A percentile compares a stretch with the other conserved stretches of the same genome.
Conservation (phyloP, 345 rosid genomes). For the Barbarea vulgaris region DNA sequence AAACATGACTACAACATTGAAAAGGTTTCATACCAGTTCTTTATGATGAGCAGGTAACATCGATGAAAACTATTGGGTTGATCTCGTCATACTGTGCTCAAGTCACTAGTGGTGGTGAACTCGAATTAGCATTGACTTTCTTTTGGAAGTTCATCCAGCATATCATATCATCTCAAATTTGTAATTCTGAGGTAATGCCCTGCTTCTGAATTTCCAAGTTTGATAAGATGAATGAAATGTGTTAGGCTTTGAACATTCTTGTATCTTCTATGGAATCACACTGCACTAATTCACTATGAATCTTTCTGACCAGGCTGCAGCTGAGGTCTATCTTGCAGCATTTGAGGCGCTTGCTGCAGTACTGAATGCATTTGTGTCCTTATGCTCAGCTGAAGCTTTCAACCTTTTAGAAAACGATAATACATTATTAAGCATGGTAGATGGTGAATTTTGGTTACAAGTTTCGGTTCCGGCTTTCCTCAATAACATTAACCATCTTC, state of each 20-base stretch:
- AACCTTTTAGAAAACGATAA: conserved; percentile 51
- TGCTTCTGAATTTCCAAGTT: conserved; percentile 15
- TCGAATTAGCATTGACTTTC: conserved; percentile 52
- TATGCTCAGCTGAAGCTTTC: conserved; percentile 58
- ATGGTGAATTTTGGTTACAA: conserved; percentile 63
- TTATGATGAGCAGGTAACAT: conserved; percentile 55
- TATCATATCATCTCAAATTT: conserved; percentile 51
- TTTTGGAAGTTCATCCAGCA: conserved; percentile 69
- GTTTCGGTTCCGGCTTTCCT: conserved; percentile 65
- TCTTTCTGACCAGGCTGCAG: conserved; percentile 56
- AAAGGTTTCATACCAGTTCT: conserved; percentile 6
- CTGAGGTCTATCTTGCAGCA: conserved; percentile 75
- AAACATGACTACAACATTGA: neutral
- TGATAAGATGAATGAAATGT: conserved; percentile 19
- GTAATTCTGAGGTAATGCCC: conserved; percentile 64
- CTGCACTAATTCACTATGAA: conserved; percentile 29
- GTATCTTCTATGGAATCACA: conserved; percentile 11
- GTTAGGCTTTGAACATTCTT: neutral
- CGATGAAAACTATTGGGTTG: conserved; percentile 63
- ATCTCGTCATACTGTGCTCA: conserved; percentile 59
- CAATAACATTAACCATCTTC: conserved; percentile 71
- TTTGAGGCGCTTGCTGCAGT: conserved; percentile 73
- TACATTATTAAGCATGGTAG: conserved; percentile 37
- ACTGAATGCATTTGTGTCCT: conserved; percentile 52
- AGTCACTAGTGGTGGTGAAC: conserved; percentile 44